phyloP scores from a whole-genome alignment of 164 flowering plant species.

The Magnolia sinica region DNA sequence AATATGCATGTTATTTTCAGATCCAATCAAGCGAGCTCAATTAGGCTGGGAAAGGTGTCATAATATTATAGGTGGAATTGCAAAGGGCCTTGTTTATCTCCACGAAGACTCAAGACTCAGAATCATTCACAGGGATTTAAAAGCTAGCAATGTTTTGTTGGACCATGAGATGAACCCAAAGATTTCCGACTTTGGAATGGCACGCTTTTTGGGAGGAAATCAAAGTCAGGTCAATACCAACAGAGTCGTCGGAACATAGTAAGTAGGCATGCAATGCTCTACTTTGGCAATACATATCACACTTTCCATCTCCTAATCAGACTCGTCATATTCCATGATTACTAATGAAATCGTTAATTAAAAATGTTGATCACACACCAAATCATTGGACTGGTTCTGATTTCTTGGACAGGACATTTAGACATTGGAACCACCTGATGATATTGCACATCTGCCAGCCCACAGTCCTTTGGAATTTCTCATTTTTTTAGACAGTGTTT shows the following conservation, averaged over 20 bases:
- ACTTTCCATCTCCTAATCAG: too few relatives aligned
- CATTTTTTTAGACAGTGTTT: background rate
- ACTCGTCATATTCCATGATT: too few relatives aligned
- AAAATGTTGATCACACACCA: too few relatives aligned
- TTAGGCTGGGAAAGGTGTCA: conserved; percentile 22
- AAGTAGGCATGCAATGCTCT: conserved; percentile 7
- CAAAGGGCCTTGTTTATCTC: conserved; percentile 51
- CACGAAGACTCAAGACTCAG: conserved; percentile 50
- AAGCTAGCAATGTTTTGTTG: conserved; percentile 47
- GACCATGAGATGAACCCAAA: conserved; percentile 43
- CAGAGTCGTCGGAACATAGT: conserved; percentile 36
- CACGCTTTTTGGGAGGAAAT: conserved; percentile 29
- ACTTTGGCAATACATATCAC: too few relatives aligned
- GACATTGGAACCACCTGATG: too few relatives aligned
- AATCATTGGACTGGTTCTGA: too few relatives aligned
- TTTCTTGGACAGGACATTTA: too few relatives aligned
- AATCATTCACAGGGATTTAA: conserved; percentile 56
- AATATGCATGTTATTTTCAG: background rate
- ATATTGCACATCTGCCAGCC: background rate
- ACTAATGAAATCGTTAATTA: too few relatives aligned
- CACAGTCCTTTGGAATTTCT: background rate
- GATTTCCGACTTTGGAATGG: conserved; percentile 49
- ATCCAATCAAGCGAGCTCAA: background rate
- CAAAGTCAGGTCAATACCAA: conserved; percentile 21
- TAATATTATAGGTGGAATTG: conserved; percentile 33